A percentile compares a stretch with the other conserved stretches of the same genome.
phyloP scores from a whole-genome alignment of 768 basidiomycete genomes.

The Asterophora parasitica region DNA sequence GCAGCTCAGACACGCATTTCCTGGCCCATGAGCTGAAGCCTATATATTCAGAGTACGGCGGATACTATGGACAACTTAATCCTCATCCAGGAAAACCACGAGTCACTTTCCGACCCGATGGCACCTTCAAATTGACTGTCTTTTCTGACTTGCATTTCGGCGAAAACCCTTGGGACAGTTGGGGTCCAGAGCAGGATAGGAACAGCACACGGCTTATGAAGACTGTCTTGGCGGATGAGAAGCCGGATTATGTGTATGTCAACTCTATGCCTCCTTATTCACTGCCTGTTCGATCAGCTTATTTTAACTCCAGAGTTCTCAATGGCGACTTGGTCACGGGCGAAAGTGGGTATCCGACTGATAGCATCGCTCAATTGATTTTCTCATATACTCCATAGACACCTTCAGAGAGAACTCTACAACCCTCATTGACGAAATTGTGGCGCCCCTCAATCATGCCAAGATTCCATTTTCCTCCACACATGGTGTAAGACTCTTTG shows the following conservation, averaged over 20 bases:
- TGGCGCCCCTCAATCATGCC: slow-evolving; percentile 52
- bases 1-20: background rate
- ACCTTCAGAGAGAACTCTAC: slow-evolving; percentile 68
- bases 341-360: slow-evolving; percentile 41
- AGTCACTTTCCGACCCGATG: slow-evolving; percentile 51
- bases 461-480: slow-evolving; percentile 63
- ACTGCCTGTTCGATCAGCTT: background rate
- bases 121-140: slow-evolving; percentile 66
- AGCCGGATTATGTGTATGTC: slow-evolving; percentile 66
- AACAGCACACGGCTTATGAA: slow-evolving; percentile 60
- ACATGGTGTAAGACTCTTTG: slow-evolving; percentile 48
- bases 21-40: background rate
- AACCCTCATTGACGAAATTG: slow-evolving; percentile 56
- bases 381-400: slow-evolving; percentile 30
- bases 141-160: slow-evolving; percentile 77
- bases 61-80: slow-evolving; percentile 19
- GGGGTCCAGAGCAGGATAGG: slow-evolving; percentile 64
- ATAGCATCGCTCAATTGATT: background rate
- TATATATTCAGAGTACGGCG: slow-evolving; percentile 5
- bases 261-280: no score
- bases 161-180: slow-evolving; percentile 66
- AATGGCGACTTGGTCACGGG: slow-evolving; percentile 76
- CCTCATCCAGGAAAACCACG: slow-evolving; percentile 39
- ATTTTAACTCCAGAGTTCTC: slow-evolving; percentile 44
- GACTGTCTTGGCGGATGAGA: slow-evolving; percentile 48